Evolutionary conservation across 2,329 filamentous ascomycete genomes (phyloP).

Genomic region (Phyllosticta citrichinensis): DNA sequence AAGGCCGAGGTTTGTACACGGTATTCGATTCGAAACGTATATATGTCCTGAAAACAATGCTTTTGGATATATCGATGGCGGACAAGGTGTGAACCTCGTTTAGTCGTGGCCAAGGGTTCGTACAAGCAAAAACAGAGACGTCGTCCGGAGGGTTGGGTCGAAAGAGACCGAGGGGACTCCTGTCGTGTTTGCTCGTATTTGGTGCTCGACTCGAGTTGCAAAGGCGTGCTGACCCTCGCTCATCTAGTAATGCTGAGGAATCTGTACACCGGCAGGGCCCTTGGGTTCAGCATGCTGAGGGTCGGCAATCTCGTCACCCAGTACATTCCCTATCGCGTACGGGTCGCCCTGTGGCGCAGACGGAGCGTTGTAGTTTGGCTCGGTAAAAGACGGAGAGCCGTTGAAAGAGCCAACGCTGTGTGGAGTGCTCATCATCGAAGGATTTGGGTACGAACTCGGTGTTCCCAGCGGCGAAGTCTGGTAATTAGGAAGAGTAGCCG

Average conservation of each 20-base stretch:
- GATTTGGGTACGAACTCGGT: conserved; percentile 26
- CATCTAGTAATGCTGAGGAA: conserved; percentile 18
- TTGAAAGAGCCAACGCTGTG: conserved; percentile 30
- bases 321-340: conserved; percentile 25
- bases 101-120: not conserved
- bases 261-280: conserved; percentile 2
- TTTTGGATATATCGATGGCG: not conserved
- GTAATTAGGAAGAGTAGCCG: conserved; percentile 31
- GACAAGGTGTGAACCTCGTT: not conserved
- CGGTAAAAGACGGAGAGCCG: conserved; percentile 28
- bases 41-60: not conserved
- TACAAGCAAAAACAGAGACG: not conserved
- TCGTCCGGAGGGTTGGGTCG: not conserved
- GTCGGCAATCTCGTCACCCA: conserved; percentile 27
- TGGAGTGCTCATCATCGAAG: conserved; percentile 21
- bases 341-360: conserved; percentile 22
- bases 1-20: not conserved
- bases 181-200: not conserved
- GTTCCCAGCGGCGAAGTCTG: conserved; percentile 29
- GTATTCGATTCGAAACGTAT: not conserved
- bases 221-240: not conserved
- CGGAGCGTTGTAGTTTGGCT: not conserved
- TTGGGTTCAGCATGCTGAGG: conserved; percentile 21
- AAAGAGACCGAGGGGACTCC: not conserved
- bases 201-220: not conserved